Evolutionary conservation across 1,139 yeast species (phyloP).

Genomic region (Nakaseomyces bracarensis): DNA sequence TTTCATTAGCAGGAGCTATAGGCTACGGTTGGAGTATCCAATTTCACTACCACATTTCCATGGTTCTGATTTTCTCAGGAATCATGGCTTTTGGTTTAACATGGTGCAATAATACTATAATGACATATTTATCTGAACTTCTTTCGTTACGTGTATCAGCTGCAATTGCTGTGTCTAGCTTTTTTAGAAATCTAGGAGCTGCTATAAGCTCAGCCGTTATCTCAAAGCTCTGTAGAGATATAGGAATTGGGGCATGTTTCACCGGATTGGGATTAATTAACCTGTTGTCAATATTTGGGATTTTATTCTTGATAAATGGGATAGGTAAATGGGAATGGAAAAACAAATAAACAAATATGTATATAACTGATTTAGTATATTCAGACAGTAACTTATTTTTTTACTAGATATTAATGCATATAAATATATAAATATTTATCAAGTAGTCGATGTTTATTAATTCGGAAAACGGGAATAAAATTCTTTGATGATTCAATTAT

Average conservation of each 20-base stretch:
- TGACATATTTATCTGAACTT: constrained; percentile 50
- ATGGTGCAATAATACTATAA: constrained; percentile 51
- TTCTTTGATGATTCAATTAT: too few relatives aligned
- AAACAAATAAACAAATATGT: too few relatives aligned
- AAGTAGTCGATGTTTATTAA: too few relatives aligned
- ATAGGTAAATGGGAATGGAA: constrained; percentile 8
- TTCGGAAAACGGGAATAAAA: too few relatives aligned
- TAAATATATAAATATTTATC: too few relatives aligned
- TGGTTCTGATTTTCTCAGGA: constrained; percentile 40
- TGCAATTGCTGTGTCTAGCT: constrained; percentile 48
- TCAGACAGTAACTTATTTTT: too few relatives aligned
- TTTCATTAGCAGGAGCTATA: constrained; percentile 41
- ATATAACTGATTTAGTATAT: too few relatives aligned
- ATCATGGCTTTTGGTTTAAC: constrained; percentile 50
- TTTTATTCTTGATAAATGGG: constrained; percentile 20
- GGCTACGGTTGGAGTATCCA: constrained; percentile 52
- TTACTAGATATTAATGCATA: too few relatives aligned
- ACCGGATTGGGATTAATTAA: constrained; percentile 45
- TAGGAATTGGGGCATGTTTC: constrained; percentile 56
- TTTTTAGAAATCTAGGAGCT: constrained; percentile 49
- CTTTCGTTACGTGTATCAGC: constrained; percentile 47
- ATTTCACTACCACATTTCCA: constrained; percentile 37
- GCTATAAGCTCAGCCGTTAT: constrained; percentile 47
- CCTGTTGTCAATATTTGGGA: constrained; percentile 26
- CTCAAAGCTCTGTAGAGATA: constrained; percentile 34